These are phyloP conservation scores for Xylaria sp. DNA, from an alignment of 2,329 filamentous ascomycete species.

Conservation along the genomic window DNA sequence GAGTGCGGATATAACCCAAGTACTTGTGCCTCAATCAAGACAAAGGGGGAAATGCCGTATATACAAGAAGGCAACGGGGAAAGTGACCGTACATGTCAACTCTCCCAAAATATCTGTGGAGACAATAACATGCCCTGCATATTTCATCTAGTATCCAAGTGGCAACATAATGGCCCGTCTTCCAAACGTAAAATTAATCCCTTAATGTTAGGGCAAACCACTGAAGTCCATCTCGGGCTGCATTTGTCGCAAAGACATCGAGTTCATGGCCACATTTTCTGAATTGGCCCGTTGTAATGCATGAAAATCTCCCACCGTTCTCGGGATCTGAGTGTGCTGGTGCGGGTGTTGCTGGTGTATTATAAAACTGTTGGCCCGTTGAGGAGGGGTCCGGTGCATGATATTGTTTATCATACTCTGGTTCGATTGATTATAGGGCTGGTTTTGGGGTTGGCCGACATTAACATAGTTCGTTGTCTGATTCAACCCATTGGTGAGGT, in stretches of 20 bases:
- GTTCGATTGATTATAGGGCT: constrained; percentile 45
- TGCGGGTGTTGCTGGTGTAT: constrained; percentile 48
- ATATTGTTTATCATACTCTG: constrained; percentile 49
- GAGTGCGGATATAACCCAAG: constrained; percentile 11
- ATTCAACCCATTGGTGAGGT: constrained; percentile 46
- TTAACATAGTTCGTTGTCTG: constrained; percentile 49
- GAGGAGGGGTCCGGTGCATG: constrained; percentile 52
- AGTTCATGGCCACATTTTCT: constrained; percentile 53
- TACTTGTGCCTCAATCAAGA: background rate
- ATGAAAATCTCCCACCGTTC: constrained; percentile 63
- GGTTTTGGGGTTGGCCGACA: constrained; percentile 50
- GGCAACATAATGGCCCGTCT: background rate
- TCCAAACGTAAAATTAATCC: background rate
- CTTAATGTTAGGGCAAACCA: constrained; percentile 49
- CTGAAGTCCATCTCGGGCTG: constrained; percentile 56
- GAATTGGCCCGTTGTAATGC: constrained; percentile 59
- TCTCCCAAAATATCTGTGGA: background rate
- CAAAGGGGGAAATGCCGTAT: constrained; percentile 29
- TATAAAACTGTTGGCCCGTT: constrained; percentile 55
- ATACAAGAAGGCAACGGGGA: constrained; percentile 26
- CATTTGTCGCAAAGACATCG: constrained; percentile 52
- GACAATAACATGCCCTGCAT: background rate
- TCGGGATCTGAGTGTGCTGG: constrained; percentile 51
- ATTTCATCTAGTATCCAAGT: background rate
- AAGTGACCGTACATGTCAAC: background rate